phyloP scores from a whole-genome alignment of 257 asterid species.

The Eustoma russellianum region DNA sequence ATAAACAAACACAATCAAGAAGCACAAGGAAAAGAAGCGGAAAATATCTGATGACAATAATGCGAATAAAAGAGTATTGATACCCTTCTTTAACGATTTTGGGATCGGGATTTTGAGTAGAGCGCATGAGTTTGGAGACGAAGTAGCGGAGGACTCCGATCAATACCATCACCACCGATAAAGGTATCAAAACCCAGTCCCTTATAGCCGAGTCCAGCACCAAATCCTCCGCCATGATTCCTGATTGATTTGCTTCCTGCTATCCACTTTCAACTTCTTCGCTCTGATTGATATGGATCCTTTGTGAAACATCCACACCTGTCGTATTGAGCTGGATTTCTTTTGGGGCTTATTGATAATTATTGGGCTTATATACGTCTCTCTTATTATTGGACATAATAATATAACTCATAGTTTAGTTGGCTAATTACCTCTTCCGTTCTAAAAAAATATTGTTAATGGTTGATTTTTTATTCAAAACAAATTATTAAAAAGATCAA shows the following conservation, averaged over 20 bases:
- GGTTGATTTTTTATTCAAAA: too few species aligned
- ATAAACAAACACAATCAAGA: neutral
- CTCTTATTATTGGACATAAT: too few species aligned
- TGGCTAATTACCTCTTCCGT: too few species aligned
- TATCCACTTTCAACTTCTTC: neutral
- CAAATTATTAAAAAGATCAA: too few species aligned
- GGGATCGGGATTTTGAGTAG: constrained; percentile 67
- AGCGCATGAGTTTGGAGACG: constrained; percentile 90
- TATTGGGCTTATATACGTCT: too few species aligned
- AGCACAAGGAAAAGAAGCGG: too few species aligned
- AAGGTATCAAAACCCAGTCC: constrained; percentile 91
- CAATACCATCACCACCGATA: constrained; percentile 93
- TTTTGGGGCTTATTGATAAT: too few species aligned
- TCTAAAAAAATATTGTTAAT: too few species aligned
- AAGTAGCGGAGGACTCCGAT: constrained; percentile 90
- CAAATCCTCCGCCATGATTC: constrained; percentile 84
- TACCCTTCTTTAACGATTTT: constrained; percentile 96
- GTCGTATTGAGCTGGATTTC: too few species aligned
- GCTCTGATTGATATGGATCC: too few species aligned
- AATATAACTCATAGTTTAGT: too few species aligned
- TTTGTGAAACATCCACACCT: too few species aligned
- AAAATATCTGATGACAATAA: neutral
- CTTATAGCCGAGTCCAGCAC: constrained; percentile 94
- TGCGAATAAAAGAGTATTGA: neutral
- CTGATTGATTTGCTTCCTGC: neutral